Evolutionary conservation across 2,329 filamentous ascomycete species (phyloP).

Genomic region (Escovopsis sp.): DNA sequence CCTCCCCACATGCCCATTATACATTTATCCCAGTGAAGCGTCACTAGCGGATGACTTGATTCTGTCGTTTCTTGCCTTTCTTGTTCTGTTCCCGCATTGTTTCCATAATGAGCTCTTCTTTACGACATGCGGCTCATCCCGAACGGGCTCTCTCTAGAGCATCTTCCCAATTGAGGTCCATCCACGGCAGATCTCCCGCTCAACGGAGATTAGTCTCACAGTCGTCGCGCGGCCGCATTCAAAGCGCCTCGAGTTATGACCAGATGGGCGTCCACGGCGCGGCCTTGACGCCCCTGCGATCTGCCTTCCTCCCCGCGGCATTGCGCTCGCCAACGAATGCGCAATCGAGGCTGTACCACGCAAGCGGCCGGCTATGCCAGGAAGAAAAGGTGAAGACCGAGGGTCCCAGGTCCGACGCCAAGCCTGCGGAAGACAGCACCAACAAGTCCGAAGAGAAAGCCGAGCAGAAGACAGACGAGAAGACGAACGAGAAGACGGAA

Average conservation of each 20-base stretch:
- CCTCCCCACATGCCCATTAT: constrained; percentile 6
- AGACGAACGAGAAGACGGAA: constrained; percentile 20
- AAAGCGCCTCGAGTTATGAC: constrained; percentile 13
- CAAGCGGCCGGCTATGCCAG: constrained; percentile 14
- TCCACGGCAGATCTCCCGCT: constrained; percentile 30
- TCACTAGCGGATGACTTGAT: constrained; percentile 11
- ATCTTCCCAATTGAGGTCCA: constrained; percentile 20
- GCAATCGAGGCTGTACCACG: constrained; percentile 19
- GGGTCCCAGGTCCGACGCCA: constrained; percentile 6
- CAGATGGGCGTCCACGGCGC: constrained; percentile 13
- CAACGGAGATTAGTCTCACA: constrained; percentile 31
- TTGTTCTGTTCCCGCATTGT: constrained; percentile 8
- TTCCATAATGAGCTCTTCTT: constrained; percentile 30
- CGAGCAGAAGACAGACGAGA: constrained; percentile 29
- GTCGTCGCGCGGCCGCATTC: constrained; percentile 14
- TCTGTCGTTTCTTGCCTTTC: constrained; percentile 1
- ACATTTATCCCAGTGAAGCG: constrained; percentile 10
- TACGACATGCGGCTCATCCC: constrained; percentile 26
- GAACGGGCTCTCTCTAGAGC: constrained; percentile 26
- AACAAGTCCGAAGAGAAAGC: constrained; percentile 22
- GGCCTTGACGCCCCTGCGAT: constrained; percentile 26
- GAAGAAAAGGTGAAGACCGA: constrained; percentile 15
- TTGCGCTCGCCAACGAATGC: constrained; percentile 17
- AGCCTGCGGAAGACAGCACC: constrained; percentile 11
- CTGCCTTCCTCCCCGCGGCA: constrained; percentile 26